phyloP scores from a whole-genome alignment of 164 flowering plant species.

The Echeveria elegans region DNA sequence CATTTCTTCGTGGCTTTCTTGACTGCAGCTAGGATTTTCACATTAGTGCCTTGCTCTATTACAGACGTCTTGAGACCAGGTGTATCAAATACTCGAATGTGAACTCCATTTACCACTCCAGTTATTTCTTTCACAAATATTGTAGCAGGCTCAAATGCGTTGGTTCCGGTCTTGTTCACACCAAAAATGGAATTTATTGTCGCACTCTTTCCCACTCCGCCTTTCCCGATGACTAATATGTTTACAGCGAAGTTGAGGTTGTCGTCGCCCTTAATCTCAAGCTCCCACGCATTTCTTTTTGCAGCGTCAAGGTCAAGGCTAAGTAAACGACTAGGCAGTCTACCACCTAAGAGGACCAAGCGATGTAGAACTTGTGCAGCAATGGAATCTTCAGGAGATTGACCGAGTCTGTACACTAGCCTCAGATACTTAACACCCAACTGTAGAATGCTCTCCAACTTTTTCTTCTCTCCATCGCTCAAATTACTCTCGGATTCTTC shows the following conservation, averaged over 20 bases:
- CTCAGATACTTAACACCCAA: slow-evolving; percentile 89
- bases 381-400: slow-evolving; percentile 93
- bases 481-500: slow-evolving; percentile 44
- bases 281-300: slow-evolving; percentile 92
- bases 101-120: slow-evolving; percentile 59
- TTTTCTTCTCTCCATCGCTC: slow-evolving; percentile 76
- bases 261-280: slow-evolving; percentile 83
- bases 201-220: slow-evolving; percentile 92
- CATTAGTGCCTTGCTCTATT: slow-evolving; percentile 54
- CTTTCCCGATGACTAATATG: slow-evolving; percentile 70
- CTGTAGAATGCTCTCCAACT: slow-evolving; percentile 89
- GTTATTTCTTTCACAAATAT: slow-evolving; percentile 40
- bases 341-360: slow-evolving; percentile 75
- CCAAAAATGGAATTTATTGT: slow-evolving; percentile 81
- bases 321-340: slow-evolving; percentile 65
- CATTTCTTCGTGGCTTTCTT: slow-evolving; percentile 53
- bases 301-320: slow-evolving; percentile 89
- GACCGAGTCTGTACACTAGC: slow-evolving; percentile 93
- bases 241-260: slow-evolving; percentile 66
- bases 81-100: slow-evolving; percentile 61
- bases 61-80: slow-evolving; percentile 66
- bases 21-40: slow-evolving; percentile 60
- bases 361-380: slow-evolving; percentile 95
- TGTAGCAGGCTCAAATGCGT: slow-evolving; percentile 70
- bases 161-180: slow-evolving; percentile 36